A percentile compares a stretch with the other conserved stretches of the same genome.
Conservation (phyloP, 306 rosid genomes). For the Vigna unguiculata region DNA sequence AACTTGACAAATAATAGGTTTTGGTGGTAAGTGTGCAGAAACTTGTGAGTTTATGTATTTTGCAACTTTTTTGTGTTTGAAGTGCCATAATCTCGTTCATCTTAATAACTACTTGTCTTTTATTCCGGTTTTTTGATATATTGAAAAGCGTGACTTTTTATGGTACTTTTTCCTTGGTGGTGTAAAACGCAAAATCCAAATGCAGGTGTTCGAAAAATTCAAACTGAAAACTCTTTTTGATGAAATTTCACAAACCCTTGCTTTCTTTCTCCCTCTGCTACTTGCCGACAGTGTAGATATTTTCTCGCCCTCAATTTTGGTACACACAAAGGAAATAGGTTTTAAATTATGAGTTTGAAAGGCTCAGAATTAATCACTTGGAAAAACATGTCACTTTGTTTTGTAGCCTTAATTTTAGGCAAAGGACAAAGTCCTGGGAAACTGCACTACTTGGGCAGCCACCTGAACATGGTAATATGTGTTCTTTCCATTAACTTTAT, state of each 20-base stretch:
- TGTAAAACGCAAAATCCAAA: conserved; percentile 19
- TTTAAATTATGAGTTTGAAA: not conserved
- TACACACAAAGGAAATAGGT: not conserved
- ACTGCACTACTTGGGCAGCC: conserved; percentile 25
- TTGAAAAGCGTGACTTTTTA: conserved; percentile 61
- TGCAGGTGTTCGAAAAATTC: conserved; percentile 30
- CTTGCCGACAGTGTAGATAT: conserved; percentile 15
- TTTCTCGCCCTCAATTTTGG: conserved; percentile 24
- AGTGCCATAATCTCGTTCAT: not conserved
- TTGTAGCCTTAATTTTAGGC: not conserved
- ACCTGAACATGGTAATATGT: conserved; percentile 46
- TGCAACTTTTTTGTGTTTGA: conserved; percentile 4
- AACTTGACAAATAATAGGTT: not conserved
- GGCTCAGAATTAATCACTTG: conserved; percentile 19
- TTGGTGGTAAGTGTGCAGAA: conserved; percentile 8
- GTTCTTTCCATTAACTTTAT: conserved; percentile 34
- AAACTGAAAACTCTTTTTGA: conserved; percentile 14
- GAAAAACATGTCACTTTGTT: not conserved
- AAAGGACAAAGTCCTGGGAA: conserved; percentile 19
- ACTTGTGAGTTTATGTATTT: not conserved
- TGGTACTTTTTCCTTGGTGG: conserved; percentile 50
- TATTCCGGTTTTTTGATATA: not conserved
- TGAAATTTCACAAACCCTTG: conserved; percentile 28
- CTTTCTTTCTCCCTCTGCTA: conserved; percentile 3
- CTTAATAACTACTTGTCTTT: not conserved